These are phyloP conservation scores for Verticillium nonalfalfae DNA, from an alignment of 2,329 filamentous ascomycete genomes.

Conservation along the genomic window DNA sequence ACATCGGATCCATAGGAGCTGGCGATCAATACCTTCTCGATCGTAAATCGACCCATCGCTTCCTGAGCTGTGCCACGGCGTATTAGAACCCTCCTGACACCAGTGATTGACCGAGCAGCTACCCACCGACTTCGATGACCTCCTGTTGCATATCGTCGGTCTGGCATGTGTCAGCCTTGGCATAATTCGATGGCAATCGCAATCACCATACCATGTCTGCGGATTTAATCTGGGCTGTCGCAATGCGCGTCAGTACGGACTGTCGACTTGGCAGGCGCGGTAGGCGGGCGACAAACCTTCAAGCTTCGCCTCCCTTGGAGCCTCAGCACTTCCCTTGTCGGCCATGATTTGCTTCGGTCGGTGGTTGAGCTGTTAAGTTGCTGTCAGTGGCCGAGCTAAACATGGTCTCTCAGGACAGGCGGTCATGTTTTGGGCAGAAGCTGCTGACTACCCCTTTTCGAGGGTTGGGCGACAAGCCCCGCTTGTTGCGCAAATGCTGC, in stretches of 20 bases:
- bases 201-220: constrained; percentile 77
- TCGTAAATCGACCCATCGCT: constrained; percentile 56
- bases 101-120: background rate
- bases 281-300: constrained; percentile 48
- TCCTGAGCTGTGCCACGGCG: constrained; percentile 44
- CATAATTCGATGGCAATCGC: constrained; percentile 1
- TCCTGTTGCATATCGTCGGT: constrained; percentile 97
- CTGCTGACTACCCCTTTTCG: background rate
- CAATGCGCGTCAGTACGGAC: background rate
- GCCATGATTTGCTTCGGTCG: constrained; percentile 21
- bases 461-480: background rate
- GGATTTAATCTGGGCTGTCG: constrained; percentile 88
- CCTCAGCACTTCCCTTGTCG: constrained; percentile 27
- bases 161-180: constrained; percentile 41
- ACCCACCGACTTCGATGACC: constrained; percentile 89
- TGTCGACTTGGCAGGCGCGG: background rate
- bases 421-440: background rate
- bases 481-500: background rate
- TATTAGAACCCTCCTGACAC: background rate
- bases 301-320: constrained; percentile 64
- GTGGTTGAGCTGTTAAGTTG: background rate
- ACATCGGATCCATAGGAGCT: background rate
- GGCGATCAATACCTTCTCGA: constrained; percentile 46
- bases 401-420: background rate
- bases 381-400: background rate